Conservation (phyloP, 2,329 filamentous ascomycete genomes). For the Penicillium sp. region DNA sequence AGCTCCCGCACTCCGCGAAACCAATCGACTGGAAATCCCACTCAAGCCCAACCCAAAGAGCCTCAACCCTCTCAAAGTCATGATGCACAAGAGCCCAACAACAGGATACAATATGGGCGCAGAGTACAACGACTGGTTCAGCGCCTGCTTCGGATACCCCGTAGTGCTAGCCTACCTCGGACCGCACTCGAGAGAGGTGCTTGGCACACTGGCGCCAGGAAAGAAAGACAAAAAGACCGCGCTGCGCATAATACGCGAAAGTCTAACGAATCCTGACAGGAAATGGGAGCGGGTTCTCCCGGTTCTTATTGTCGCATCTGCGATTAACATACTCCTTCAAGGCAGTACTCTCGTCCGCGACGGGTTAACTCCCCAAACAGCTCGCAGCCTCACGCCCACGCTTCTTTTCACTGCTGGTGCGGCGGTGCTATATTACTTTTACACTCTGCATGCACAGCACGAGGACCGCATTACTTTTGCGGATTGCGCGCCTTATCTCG, state of each 20-base stretch:
- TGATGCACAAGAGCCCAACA: conserved; percentile 61
- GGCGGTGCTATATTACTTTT: conserved; percentile 8
- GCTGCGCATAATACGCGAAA: background rate
- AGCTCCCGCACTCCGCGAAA: conserved; percentile 23
- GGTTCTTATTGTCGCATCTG: background rate
- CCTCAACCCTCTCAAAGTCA: conserved; percentile 53
- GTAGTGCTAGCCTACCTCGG: conserved; percentile 66
- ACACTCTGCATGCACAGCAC: background rate
- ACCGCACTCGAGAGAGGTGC: conserved; percentile 57
- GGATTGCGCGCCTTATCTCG: conserved; percentile 60
- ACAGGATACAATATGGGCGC: conserved; percentile 64
- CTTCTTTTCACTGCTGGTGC: background rate
- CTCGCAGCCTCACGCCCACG: background rate
- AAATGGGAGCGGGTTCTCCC: background rate
- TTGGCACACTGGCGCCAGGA: conserved; percentile 60
- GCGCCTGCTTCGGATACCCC: conserved; percentile 62
- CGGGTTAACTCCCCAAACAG: background rate
- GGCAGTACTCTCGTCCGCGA: background rate
- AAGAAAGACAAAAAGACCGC: conserved; percentile 15
- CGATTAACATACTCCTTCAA: conserved; percentile 1
- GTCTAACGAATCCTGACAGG: background rate
- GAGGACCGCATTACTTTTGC: conserved; percentile 34
- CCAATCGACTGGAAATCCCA: conserved; percentile 53
- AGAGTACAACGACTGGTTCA: conserved; percentile 65
- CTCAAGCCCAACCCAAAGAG: conserved; percentile 53